Conservation (phyloP, 2,329 filamentous ascomycete species). For the Clonostachys chloroleuca region DNA sequence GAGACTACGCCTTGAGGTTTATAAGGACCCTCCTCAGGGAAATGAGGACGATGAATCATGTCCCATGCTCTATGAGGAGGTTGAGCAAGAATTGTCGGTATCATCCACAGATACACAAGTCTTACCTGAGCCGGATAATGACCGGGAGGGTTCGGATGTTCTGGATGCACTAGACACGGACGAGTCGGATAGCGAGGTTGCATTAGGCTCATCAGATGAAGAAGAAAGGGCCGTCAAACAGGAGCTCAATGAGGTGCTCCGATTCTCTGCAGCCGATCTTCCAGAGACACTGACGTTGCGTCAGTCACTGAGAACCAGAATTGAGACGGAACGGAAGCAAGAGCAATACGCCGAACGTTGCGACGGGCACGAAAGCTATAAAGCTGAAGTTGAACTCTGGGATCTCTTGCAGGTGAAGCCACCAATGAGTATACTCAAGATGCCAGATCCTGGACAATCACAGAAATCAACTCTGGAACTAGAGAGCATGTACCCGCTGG, state of each 20-base stretch:
- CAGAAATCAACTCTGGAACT: slow-evolving; percentile 21
- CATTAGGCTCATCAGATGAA: slow-evolving; percentile 3
- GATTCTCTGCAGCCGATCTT: slow-evolving; percentile 32
- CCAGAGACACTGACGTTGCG: slow-evolving; percentile 27
- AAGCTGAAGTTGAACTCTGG: slow-evolving; percentile 42
- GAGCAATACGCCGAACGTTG: slow-evolving; percentile 36
- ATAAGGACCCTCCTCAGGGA: slow-evolving; percentile 15
- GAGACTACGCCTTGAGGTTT: slow-evolving; percentile 43
- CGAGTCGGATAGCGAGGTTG: slow-evolving; percentile 8
- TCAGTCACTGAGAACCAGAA: slow-evolving; percentile 26
- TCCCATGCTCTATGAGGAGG: slow-evolving; percentile 33
- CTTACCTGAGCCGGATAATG: neutral
- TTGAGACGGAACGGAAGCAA: slow-evolving; percentile 32
- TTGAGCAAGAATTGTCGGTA: slow-evolving; percentile 29
- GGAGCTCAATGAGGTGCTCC: slow-evolving; percentile 37
- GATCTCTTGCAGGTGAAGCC: slow-evolving; percentile 31
- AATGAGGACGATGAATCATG: slow-evolving; percentile 13
- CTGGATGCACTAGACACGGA: slow-evolving; percentile 5
- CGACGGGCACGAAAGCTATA: slow-evolving; percentile 31
- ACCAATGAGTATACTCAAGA: slow-evolving; percentile 22
- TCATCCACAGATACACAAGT: neutral
- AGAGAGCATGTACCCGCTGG: slow-evolving; percentile 26
- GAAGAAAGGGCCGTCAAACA: slow-evolving; percentile 20
- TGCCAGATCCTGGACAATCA: slow-evolving; percentile 17
- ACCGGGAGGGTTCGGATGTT: neutral